Evolutionary conservation across 2,329 filamentous ascomycete species (phyloP).

Genomic region (Penicillium sp.): DNA sequence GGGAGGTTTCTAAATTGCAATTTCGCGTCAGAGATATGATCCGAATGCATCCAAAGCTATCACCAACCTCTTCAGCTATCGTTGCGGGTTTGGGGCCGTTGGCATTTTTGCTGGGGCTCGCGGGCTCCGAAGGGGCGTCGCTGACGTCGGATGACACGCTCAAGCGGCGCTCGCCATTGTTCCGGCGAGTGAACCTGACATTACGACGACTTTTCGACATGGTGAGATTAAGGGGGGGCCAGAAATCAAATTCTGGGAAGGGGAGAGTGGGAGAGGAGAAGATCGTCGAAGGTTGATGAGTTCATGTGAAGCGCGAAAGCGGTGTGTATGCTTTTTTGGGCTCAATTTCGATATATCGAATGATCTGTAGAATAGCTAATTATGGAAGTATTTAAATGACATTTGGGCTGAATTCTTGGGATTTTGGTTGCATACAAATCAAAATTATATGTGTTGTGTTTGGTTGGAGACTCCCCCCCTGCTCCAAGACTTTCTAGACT

Average conservation of each 20-base stretch:
- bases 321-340: slow-evolving; percentile 16
- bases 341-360: not conserved
- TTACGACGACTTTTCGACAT: slow-evolving; percentile 60
- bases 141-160: slow-evolving; percentile 57
- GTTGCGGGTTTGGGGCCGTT: slow-evolving; percentile 35
- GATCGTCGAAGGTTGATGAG: slow-evolving; percentile 22
- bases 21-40: slow-evolving; percentile 1
- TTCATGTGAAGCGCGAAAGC: slow-evolving; percentile 38
- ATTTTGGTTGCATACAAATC: not conserved
- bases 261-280: slow-evolving; percentile 20
- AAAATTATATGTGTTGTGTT: not conserved
- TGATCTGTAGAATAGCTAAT: not conserved
- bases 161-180: slow-evolving; percentile 51
- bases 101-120: slow-evolving; percentile 53
- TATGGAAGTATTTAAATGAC: not conserved
- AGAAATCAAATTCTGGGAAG: slow-evolving; percentile 13
- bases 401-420: not conserved
- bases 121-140: slow-evolving; percentile 51
- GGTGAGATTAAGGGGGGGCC: slow-evolving; percentile 20
- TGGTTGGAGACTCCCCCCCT: not conserved
- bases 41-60: not conserved
- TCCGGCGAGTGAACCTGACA: slow-evolving; percentile 61
- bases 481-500: not conserved
- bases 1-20: slow-evolving; percentile 36
- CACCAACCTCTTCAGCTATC: slow-evolving; percentile 38